Evolutionary conservation across 306 rosid species (phyloP).

Genomic region (Cicer arietinum): DNA sequence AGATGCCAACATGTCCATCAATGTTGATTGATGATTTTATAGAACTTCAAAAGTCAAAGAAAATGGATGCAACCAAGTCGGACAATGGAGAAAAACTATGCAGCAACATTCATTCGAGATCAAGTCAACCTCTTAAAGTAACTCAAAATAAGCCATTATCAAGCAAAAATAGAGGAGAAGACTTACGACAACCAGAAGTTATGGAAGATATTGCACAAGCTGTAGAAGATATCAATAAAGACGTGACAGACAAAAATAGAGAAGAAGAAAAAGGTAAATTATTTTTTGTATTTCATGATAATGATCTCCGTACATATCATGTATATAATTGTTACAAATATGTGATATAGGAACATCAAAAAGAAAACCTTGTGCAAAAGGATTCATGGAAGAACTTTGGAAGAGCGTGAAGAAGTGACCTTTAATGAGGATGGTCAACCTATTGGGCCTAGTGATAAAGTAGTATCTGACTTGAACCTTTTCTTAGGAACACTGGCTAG

Average conservation of each 20-base stretch:
- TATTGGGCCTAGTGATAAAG: neutral
- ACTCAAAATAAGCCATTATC: too few species aligned
- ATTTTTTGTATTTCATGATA: neutral
- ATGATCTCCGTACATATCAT: too few species aligned
- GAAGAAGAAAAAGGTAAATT: neutral
- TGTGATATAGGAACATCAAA: neutral
- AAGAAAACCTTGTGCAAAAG: neutral
- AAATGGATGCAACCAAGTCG: neutral
- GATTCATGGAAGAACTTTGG: neutral
- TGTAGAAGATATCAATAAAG: neutral
- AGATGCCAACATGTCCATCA: neutral
- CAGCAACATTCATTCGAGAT: neutral
- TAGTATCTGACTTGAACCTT: neutral
- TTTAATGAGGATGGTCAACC: neutral
- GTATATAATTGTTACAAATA: too few species aligned
- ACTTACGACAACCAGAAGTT: too few species aligned
- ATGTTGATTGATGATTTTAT: neutral
- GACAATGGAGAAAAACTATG: neutral
- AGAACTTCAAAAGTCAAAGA: slow-evolving; percentile 1
- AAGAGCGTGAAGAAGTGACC: neutral
- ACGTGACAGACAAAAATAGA: neutral
- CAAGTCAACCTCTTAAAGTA: too few species aligned
- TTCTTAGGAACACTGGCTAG: neutral
- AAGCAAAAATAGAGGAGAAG: too few species aligned
- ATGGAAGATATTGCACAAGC: too few species aligned